Conservation (phyloP, 192 early-diverging fungal species). For the Umbelopsis isabellina region DNA sequence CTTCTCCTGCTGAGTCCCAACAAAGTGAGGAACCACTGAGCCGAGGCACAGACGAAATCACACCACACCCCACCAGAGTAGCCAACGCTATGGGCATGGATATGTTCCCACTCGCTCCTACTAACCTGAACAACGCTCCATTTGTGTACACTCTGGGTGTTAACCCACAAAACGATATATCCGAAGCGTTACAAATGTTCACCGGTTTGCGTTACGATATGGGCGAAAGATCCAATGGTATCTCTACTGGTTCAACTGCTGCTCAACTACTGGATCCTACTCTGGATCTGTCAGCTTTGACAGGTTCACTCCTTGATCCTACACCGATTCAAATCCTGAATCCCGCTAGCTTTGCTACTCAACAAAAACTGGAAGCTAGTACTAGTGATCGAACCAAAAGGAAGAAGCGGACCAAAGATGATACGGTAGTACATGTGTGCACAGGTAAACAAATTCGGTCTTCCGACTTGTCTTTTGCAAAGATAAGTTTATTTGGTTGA, state of each 20-base stretch:
- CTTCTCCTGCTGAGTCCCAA: no score
- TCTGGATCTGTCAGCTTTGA: not conserved
- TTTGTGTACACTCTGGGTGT: slow-evolving; percentile 35
- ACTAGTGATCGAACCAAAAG: slow-evolving; percentile 13
- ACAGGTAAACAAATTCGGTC: not conserved
- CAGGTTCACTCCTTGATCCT: not conserved
- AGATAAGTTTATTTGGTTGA: not conserved
- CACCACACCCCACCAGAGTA: not conserved
- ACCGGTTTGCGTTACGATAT: slow-evolving; percentile 34
- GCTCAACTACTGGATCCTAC: slow-evolving; percentile 22
- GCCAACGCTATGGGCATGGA: not conserved
- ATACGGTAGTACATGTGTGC: slow-evolving; percentile 10
- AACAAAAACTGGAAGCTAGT: slow-evolving; percentile 2
- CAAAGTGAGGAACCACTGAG: no score
- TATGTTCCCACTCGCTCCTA: not conserved
- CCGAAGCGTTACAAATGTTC: slow-evolving; percentile 29
- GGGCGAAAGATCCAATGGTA: slow-evolving; percentile 31
- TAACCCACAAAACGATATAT: slow-evolving; percentile 22
- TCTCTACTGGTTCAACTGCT: slow-evolving; percentile 25
- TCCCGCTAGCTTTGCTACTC: slow-evolving; percentile 5
- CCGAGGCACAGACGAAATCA: no score
- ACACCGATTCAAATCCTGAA: not conserved
- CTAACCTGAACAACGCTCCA: slow-evolving; percentile 12
- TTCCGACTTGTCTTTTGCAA: not conserved
- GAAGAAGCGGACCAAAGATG: slow-evolving; percentile 23